Percentiles rank a stretch among this genome's conserved stretches.
Conservation (phyloP, 257 asterid species). For the Solanum stenotomum region DNA sequence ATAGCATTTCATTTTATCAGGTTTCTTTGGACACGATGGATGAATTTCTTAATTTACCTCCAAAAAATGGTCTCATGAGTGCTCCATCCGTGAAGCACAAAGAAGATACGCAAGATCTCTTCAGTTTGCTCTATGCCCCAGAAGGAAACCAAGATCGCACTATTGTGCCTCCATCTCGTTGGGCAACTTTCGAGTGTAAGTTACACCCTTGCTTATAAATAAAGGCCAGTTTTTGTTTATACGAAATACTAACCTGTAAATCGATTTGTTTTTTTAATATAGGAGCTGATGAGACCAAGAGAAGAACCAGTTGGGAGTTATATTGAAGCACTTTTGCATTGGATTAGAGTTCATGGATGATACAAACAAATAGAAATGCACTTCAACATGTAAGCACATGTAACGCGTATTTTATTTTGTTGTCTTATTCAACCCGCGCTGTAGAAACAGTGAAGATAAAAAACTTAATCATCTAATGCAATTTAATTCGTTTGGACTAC, state of each 20-base stretch:
- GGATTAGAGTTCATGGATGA: background rate
- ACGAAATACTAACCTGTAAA: background rate
- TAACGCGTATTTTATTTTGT: background rate
- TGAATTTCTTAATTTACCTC: constrained; percentile 15
- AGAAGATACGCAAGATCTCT: constrained; percentile 52
- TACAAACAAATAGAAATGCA: background rate
- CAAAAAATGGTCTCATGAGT: constrained; percentile 11
- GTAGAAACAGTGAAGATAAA: background rate
- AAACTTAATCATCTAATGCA: background rate
- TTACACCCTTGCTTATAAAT: background rate
- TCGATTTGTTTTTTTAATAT: background rate
- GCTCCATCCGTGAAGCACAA: constrained; percentile 18
- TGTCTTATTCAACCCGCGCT: background rate
- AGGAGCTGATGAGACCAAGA: constrained; percentile 12
- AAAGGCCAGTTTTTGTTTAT: background rate
- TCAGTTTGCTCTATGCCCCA: constrained; percentile 58
- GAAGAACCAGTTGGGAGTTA: constrained; percentile 4
- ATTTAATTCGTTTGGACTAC: background rate
- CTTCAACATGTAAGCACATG: background rate
- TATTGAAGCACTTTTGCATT: background rate
- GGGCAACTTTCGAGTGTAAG: constrained; percentile 98
- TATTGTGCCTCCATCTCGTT: constrained; percentile 83
- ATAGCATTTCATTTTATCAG: constrained; percentile 24
- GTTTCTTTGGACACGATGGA: constrained; percentile 51
- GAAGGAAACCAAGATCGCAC: constrained; percentile 52